Evolutionary conservation across 2,329 filamentous ascomycete genomes (phyloP).

Genomic region (Alternaria infectoria): DNA sequence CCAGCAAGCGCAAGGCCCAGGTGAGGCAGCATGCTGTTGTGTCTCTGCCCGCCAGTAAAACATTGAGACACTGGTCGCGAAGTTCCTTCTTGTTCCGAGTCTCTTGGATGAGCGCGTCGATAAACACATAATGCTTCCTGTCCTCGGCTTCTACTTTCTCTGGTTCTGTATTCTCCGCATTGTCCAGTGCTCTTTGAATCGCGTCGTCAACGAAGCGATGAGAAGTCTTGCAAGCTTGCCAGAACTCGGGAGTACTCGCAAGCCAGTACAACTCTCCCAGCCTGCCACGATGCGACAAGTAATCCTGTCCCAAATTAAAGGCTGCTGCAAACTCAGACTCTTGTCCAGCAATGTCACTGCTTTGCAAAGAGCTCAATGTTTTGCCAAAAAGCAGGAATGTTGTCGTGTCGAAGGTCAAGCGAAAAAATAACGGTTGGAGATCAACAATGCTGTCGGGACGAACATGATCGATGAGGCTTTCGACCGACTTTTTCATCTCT

Average conservation of each 20-base stretch:
- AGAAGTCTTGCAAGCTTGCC: slow-evolving; percentile 20
- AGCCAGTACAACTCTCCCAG: slow-evolving; percentile 42
- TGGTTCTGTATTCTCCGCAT: slow-evolving; percentile 8
- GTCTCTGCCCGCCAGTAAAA: slow-evolving; percentile 83
- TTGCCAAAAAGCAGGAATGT: slow-evolving; percentile 47
- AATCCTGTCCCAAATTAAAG: slow-evolving; percentile 27
- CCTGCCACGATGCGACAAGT: slow-evolving; percentile 9
- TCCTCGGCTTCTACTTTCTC: slow-evolving; percentile 19
- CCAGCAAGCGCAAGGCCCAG: slow-evolving; percentile 65
- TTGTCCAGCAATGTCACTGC: slow-evolving; percentile 14
- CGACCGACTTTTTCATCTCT: slow-evolving; percentile 39
- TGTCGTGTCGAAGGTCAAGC: slow-evolving; percentile 47
- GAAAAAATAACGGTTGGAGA: slow-evolving; percentile 49
- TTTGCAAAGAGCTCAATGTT: slow-evolving; percentile 31
- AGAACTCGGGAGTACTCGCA: slow-evolving; percentile 22
- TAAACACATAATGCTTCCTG: slow-evolving; percentile 69
- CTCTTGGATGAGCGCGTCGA: slow-evolving; percentile 81
- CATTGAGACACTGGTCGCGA: slow-evolving; percentile 80
- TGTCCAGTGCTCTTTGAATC: slow-evolving; percentile 31
- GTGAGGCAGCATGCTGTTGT: slow-evolving; percentile 83
- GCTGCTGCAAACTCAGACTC: slow-evolving; percentile 21
- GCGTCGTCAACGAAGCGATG: slow-evolving; percentile 15
- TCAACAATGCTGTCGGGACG: slow-evolving; percentile 32
- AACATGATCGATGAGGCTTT: slow-evolving; percentile 12
- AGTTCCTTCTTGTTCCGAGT: slow-evolving; percentile 71